Base-by-base conservation (phyloP, 768 basidiomycete species). In the Trametes sanguinea region DNA sequence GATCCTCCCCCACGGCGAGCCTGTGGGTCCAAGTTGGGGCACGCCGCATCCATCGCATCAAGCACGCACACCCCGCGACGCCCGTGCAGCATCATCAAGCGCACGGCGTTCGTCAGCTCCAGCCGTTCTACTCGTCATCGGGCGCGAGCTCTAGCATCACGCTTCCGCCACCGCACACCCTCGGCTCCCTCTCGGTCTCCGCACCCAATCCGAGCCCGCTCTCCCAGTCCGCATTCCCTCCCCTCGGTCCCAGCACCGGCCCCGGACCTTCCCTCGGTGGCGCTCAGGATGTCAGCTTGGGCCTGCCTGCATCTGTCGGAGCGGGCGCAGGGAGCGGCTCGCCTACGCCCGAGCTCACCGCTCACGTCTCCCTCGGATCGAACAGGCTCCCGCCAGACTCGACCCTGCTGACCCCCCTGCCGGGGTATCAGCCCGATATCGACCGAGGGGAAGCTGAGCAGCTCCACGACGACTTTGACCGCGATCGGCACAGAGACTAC, bases 351-450 rank as follows among this genome's bases (percentile, higher is more conserved):
- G 60, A 65, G 45, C 61, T 69, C 54, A 54, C 68, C 11, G 60
- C 65, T 51, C 70, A 62, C 56, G 63, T 48, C 54, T 68, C 58
- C 85, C 73, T 89, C 86, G 29, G 88, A 86, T 69, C 85, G 84
- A 32, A 73, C 78, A 4, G 83, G 70, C 60, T 63, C 75, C 60
- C 77, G 82, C 63, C 77, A 80, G 57, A 80, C 83, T 42, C 80
- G 79, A 33, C 79, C 86, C 78, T 91, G 56, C 76, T 90, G 63
- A 90, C 88, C 35, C 87, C 89, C n/a, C 77, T 89, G 17, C 79
- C 84, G 4, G 82, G 85, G 22, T 88, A 86, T 67, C 80, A 81
- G 62, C 81, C 59, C 14, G 65, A 70, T 39, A 51, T 53, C 13
- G 69, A 70, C 10, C 64, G 68, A 32, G 62, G 39, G 50, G 57